Conservation (phyloP, 164 flowering plant species). For the Umbellularia californica region DNA sequence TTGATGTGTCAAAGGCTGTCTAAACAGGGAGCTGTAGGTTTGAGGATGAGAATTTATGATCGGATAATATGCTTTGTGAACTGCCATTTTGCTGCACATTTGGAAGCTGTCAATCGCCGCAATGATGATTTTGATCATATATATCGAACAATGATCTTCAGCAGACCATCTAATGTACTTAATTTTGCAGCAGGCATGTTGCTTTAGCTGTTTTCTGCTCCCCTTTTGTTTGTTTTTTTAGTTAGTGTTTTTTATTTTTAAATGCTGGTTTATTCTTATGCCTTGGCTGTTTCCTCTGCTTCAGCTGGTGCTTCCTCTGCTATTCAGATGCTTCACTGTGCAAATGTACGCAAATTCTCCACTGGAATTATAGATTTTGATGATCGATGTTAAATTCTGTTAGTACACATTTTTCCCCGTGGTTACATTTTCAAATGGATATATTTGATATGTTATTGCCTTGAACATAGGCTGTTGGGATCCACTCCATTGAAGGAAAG, state of each 20-base stretch:
- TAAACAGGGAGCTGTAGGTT: slow-evolving; percentile 91
- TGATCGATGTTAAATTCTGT: neutral
- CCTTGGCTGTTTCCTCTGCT: slow-evolving; percentile 42
- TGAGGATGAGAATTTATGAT: slow-evolving; percentile 89
- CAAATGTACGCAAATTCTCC: slow-evolving; percentile 48
- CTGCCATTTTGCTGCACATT: slow-evolving; percentile 98
- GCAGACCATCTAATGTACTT: slow-evolving; percentile 50
- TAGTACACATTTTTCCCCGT: neutral
- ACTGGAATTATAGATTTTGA: neutral
- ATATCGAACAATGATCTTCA: slow-evolving; percentile 68
- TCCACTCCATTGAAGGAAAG: slow-evolving; percentile 46
- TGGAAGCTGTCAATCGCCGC: slow-evolving; percentile 93
- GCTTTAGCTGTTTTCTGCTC: neutral
- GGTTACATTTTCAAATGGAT: neutral
- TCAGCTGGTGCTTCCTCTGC: slow-evolving; percentile 70
- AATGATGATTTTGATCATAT: slow-evolving; percentile 97
- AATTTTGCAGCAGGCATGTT: slow-evolving; percentile 66
- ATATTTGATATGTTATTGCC: neutral
- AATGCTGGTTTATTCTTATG: slow-evolving; percentile 53
- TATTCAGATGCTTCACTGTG: slow-evolving; percentile 39
- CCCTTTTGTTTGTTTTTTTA: neutral
- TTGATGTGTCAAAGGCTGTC: slow-evolving; percentile 10
- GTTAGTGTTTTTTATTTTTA: neutral
- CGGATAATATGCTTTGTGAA: slow-evolving; percentile 88
- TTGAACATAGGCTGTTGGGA: slow-evolving; percentile 32